phyloP scores from a whole-genome alignment of 2,329 filamentous ascomycete genomes.

The Cercospora brassicicola region DNA sequence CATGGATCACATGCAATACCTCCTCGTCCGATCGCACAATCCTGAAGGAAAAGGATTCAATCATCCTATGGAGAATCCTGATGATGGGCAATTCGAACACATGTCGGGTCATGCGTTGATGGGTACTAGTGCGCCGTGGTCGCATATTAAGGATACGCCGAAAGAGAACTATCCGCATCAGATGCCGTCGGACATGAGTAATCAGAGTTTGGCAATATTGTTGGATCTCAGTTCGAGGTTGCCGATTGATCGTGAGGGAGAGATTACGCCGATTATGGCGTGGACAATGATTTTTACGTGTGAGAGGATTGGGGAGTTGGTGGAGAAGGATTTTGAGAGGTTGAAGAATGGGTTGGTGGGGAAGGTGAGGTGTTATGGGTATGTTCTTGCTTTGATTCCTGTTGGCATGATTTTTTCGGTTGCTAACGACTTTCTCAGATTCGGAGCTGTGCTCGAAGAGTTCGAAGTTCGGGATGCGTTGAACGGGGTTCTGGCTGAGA shows the following conservation, averaged over 20 bases:
- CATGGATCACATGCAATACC: slow-evolving; percentile 83
- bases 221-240: slow-evolving; percentile 81
- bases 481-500: slow-evolving; percentile 66
- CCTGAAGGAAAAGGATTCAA: slow-evolving; percentile 41
- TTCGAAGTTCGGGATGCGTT: slow-evolving; percentile 77
- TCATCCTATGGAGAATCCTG: slow-evolving; percentile 44
- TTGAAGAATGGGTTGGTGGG: slow-evolving; percentile 53
- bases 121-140: slow-evolving; percentile 81
- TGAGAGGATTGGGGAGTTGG: slow-evolving; percentile 65
- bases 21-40: slow-evolving; percentile 61
- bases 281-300: slow-evolving; percentile 79
- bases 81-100: slow-evolving; percentile 63
- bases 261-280: slow-evolving; percentile 94
- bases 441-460: slow-evolving; percentile 69
- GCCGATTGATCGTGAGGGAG: slow-evolving; percentile 69
- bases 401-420: background rate
- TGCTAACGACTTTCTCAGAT: slow-evolving; percentile 45
- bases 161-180: slow-evolving; percentile 63
- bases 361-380: slow-evolving; percentile 94
- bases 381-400: slow-evolving; percentile 41
- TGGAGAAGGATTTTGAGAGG: slow-evolving; percentile 23
- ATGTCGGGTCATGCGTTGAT: slow-evolving; percentile 80
- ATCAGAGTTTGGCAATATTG: slow-evolving; percentile 74
- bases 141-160: slow-evolving; percentile 57
- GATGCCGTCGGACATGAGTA: slow-evolving; percentile 72